Evolutionary conservation across 75 land plant genomes (phyloP), one percentile per base, ranked within the genome.

Genomic region (Larix kaempferi): DNA sequence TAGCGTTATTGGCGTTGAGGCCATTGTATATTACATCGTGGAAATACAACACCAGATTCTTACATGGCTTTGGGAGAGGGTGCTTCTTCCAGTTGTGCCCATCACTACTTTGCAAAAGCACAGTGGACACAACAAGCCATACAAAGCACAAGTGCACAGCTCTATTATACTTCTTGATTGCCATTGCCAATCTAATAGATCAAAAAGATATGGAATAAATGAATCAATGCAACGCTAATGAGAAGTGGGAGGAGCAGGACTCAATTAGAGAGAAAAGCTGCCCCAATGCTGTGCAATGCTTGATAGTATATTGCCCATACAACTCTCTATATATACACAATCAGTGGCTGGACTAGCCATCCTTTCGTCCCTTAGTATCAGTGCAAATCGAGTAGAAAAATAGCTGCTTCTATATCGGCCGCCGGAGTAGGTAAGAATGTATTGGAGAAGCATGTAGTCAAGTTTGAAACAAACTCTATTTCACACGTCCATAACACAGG

Each of bases 1-100:
- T 88, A 21, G 89, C 84, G 62, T 88, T 84, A 14, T 16, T 6
- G 2, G 71, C 57, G 27, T 88, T 88, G 37, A 73, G 16, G 29
- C 86, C 89, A 62, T 84, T 76, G 86, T 84, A 88, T 67, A 88
- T 17, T 1, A 84, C 78, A 84, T 88, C 89, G 55, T 88, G 89
- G 80, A 88, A 88, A 76, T 71, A 88, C 25, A 88, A 55, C 6
- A 82, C 82, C 55, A 88, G 62, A 14, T 19, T 49, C 71, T 80
- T 84, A 29, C 90, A 85, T 22, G 90, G 90, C 56, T 78, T 29
- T 3, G 15, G 74, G 19, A 52, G 19, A 15, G 58, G 19, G 11
- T 19, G 5, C 41, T 39, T 39, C 41, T 63, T 27, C 67, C 41
- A 39, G 41, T 4, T 39, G 41, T 39, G 41, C 41, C 41, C 64